Evolutionary conservation across 2,329 filamentous ascomycete species (phyloP).

Genomic region (Epichloe aotearoae): DNA sequence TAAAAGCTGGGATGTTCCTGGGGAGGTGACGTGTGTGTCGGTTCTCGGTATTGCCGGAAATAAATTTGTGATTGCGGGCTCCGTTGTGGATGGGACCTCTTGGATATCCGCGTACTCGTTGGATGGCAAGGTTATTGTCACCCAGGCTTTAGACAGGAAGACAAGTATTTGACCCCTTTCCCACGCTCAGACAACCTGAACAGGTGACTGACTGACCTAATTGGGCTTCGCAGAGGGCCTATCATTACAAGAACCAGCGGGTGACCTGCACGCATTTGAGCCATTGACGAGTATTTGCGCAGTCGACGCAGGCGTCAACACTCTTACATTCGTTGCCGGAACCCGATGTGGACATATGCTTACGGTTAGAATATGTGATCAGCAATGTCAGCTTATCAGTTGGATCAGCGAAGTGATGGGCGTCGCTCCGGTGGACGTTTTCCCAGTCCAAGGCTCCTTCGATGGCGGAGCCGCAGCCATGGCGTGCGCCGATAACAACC

Average conservation of each 20-base stretch:
- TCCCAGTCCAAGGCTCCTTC: conserved; percentile 14
- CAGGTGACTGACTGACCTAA: not conserved
- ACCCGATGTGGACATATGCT: conserved; percentile 40
- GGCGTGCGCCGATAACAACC: conserved; percentile 33
- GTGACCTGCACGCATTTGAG: conserved; percentile 15
- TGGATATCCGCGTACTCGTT: conserved; percentile 20
- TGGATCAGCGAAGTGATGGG: conserved; percentile 23
- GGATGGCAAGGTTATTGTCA: conserved; percentile 12
- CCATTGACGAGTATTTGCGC: conserved; percentile 33
- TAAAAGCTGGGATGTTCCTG: conserved; percentile 23
- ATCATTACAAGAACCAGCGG: not conserved
- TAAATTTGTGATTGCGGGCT: conserved; percentile 20
- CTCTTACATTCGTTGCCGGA: conserved; percentile 27
- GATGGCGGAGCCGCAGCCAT: conserved; percentile 22
- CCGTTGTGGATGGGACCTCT: conserved; percentile 19
- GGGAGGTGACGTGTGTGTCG: conserved; percentile 37
- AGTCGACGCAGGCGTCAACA: conserved; percentile 15
- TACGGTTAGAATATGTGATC: conserved; percentile 19
- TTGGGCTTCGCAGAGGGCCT: not conserved
- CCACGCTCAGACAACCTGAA: not conserved
- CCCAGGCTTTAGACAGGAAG: conserved; percentile 4
- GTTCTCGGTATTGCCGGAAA: conserved; percentile 16
- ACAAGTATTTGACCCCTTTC: not conserved
- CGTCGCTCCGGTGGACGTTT: conserved; percentile 22
- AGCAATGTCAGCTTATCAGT: conserved; percentile 11